These are phyloP conservation scores for Cladosporium phlei DNA, from an alignment of 2,329 filamentous ascomycete genomes.

Conservation along the genomic window DNA sequence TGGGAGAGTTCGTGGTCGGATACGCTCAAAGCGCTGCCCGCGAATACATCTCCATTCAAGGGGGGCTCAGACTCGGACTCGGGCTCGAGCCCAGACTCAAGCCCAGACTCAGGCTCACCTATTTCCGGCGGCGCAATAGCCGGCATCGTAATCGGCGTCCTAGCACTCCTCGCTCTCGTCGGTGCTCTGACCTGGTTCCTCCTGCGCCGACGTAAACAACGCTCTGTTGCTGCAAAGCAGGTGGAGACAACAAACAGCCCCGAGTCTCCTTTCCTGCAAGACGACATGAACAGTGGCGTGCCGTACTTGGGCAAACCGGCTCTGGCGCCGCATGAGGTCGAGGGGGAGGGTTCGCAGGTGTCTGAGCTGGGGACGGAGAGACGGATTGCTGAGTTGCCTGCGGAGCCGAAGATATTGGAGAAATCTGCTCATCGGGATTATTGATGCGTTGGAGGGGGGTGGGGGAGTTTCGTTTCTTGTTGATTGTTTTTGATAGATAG, in stretches of 20 bases:
- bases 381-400: not conserved
- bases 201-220: constrained; percentile 12
- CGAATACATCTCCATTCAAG: no score
- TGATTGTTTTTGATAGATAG: no score
- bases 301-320: constrained; percentile 2
- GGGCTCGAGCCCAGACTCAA: no score
- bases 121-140: constrained; percentile 31
- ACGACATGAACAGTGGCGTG: no score
- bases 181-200: constrained; percentile 15
- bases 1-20: constrained; percentile 16
- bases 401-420: not conserved
- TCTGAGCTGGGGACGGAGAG: not conserved
- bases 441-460: no score
- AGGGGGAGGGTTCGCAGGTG: not conserved
- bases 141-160: constrained; percentile 34
- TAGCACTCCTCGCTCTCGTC: constrained; percentile 21
- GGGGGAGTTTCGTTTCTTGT: no score
- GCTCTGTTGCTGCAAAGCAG: no score
- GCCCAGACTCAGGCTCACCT: no score
- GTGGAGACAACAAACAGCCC: no score
- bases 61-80: no score
- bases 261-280: no score
- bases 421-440: no score
- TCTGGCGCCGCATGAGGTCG: constrained; percentile 4
- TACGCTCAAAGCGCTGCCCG: constrained; percentile 12